Evolutionary conservation across 208 protist genomes (phyloP).

Genomic region (Plasmodiophora brassicae): DNA sequence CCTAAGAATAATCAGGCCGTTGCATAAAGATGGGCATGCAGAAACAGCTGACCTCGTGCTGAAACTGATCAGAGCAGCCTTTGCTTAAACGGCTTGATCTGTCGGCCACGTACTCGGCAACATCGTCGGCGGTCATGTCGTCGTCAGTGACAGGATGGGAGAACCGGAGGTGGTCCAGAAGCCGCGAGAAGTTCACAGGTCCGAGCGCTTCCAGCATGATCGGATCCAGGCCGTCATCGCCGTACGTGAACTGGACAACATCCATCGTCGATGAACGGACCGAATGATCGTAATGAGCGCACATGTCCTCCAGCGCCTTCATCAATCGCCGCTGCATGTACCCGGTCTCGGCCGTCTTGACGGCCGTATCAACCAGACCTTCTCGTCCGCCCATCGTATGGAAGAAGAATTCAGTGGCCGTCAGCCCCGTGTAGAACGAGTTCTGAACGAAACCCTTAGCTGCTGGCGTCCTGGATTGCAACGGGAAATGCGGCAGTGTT

Average conservation of each 20-base stretch:
- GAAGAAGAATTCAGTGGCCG: conserved; percentile 98
- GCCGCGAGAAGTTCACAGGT: neutral
- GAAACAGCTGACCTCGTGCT: neutral
- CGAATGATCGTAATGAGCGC: conserved; percentile 93
- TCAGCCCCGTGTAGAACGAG: conserved; percentile 95
- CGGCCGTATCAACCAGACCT: conserved; percentile 96
- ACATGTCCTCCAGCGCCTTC: conserved; percentile 95
- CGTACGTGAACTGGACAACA: conserved; percentile 79
- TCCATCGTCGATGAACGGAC: conserved; percentile 79
- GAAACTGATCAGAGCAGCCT: neutral
- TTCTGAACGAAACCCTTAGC: conserved; percentile 97
- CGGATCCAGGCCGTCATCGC: conserved; percentile 97
- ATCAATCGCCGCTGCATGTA: conserved; percentile 99
- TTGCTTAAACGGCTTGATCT: too few species aligned
- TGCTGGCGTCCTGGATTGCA: conserved; percentile 70
- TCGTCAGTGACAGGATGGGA: too few species aligned
- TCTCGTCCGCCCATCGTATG: conserved; percentile 92
- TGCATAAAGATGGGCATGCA: neutral
- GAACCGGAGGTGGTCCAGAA: neutral
- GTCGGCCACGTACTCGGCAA: too few species aligned
- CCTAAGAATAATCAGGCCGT: conserved; percentile 4
- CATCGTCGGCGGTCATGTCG: too few species aligned
- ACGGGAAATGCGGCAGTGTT: conserved; percentile 94
- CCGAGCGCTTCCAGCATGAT: conserved; percentile 81
- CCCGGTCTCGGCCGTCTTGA: conserved; percentile 99